Evolutionary conservation across 2,329 filamentous ascomycete genomes (phyloP).

Genomic region (Dothideomycetes sp.): DNA sequence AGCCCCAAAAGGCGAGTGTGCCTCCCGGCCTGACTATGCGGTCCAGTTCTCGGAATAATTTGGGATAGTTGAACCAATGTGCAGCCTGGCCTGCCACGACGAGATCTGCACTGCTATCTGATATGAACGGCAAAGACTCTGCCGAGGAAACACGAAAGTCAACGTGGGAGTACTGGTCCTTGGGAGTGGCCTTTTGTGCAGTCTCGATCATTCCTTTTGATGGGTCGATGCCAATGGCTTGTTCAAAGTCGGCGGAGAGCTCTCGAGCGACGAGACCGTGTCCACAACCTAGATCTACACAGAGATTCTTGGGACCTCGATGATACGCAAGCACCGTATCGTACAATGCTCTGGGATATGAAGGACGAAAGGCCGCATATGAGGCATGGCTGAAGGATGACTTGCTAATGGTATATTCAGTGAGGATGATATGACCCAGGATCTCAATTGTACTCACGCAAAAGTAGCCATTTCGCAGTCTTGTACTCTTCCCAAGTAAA

Average conservation of each 20-base stretch:
- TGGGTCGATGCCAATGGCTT: slow-evolving; percentile 45
- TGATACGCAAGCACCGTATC: slow-evolving; percentile 45
- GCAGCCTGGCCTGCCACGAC: slow-evolving; percentile 45
- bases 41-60: slow-evolving; percentile 44
- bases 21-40: slow-evolving; percentile 45
- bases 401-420: slow-evolving; percentile 34
- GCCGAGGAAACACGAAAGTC: slow-evolving; percentile 39
- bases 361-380: slow-evolving; percentile 50
- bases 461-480: slow-evolving; percentile 35
- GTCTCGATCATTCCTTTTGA: slow-evolving; percentile 43
- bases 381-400: slow-evolving; percentile 44
- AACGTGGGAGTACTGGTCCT: slow-evolving; percentile 28
- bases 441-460: slow-evolving; percentile 26
- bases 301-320: slow-evolving; percentile 25
- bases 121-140: slow-evolving; percentile 40
- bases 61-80: slow-evolving; percentile 54
- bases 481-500: neutral
- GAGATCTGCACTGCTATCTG: slow-evolving; percentile 41
- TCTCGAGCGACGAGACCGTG: slow-evolving; percentile 47
- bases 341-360: slow-evolving; percentile 46
- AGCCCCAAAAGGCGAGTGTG: slow-evolving; percentile 55
- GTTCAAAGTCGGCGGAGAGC: slow-evolving; percentile 42
- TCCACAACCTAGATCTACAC: slow-evolving; percentile 53
- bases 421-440: neutral
- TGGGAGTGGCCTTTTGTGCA: slow-evolving; percentile 17